phyloP scores from a whole-genome alignment of 495 filamentous ascomycete species.

The Lophiostoma macrostomum region DNA sequence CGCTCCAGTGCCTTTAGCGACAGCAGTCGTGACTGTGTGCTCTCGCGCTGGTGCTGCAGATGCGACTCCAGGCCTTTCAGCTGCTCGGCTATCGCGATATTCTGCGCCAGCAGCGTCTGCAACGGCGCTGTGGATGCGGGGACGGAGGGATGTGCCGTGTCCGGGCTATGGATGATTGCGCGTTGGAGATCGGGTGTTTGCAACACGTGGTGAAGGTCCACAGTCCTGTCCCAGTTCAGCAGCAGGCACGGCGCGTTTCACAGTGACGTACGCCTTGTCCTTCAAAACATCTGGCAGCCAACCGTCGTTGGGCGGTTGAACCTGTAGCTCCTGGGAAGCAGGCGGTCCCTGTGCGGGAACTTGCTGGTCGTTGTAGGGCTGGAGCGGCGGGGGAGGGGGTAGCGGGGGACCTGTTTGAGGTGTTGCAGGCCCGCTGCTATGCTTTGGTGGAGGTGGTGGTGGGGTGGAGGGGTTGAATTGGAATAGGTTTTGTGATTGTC shows the following conservation, averaged over 20 bases:
- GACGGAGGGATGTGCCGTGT: slow-evolving; percentile 64
- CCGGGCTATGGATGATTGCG: slow-evolving; percentile 51
- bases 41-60: slow-evolving; percentile 60
- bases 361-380: slow-evolving; percentile 25
- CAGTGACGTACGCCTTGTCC: slow-evolving; percentile 40
- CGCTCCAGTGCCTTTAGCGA: slow-evolving; percentile 80
- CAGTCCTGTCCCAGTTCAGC: slow-evolving; percentile 33
- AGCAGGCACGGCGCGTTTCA: background rate
- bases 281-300: slow-evolving; percentile 42
- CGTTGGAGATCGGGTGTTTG: slow-evolving; percentile 38
- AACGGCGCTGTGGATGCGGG: slow-evolving; percentile 54
- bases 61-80: slow-evolving; percentile 57
- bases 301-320: slow-evolving; percentile 39
- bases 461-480: slow-evolving; percentile 40
- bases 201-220: slow-evolving; percentile 42
- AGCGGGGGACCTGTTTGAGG: slow-evolving; percentile 40
- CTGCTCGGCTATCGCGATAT: slow-evolving; percentile 63
- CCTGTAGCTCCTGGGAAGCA: background rate
- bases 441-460: slow-evolving; percentile 43
- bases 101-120: slow-evolving; percentile 60
- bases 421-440: slow-evolving; percentile 36
- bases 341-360: slow-evolving; percentile 17
- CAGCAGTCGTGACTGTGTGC: slow-evolving; percentile 76
- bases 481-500: slow-evolving; percentile 34
- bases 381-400: slow-evolving; percentile 40